Base-by-base conservation (phyloP, 305 asterid genomes). In the Solanum hybrid region DNA sequence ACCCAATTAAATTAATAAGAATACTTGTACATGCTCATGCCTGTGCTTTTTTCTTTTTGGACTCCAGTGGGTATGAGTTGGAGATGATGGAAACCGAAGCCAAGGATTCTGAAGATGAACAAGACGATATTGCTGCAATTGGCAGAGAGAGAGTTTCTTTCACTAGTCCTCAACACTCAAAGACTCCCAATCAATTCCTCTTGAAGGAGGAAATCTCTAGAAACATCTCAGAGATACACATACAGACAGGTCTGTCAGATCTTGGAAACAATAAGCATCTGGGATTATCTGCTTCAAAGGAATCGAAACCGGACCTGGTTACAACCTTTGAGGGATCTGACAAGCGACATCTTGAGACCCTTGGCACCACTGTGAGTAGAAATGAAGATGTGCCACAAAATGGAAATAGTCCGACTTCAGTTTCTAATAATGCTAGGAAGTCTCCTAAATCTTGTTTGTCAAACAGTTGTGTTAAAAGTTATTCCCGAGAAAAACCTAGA, bases 51-150 rank as follows among this genome's bases (percentile, higher is more conserved):
- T 45, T 42, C 5, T 29, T 82, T 29, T 45, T 81, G 69, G 32
- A 27, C 71, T 45, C 72, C 92, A 97, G 99, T 92, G 95, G 96
- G 56, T 94, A 92, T 91, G 98, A 97, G 90, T 88, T 96, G 94
- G 98, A 95, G 91, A 91, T 89, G 91, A 87, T 94, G 95, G 96
- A 93, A 90, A 94, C 94, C 89, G 96, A 94, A 93, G 99, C 96
- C 32, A 95, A 96, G 92, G 99, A 96, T 94, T 97, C 99, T 12
- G 99, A 97, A 91, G 99, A 96, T 27, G 99, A 95, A 90, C 92
- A 94, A 29, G 95, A 95, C 89, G 94, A 89, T 31, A 31, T 91
- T 73, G 90, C 93, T 90, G 76, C 90, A 76, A 77, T 88, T 69
- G 89, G 90, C 34, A 66, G 88, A 64, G 93, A 92, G 76, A 92